Evolutionary conservation across 1,284 basidiomycete species (phyloP), one percentile per base, ranked within the genome.

Genomic region (Pseudozyma hubeiensis): DNA sequence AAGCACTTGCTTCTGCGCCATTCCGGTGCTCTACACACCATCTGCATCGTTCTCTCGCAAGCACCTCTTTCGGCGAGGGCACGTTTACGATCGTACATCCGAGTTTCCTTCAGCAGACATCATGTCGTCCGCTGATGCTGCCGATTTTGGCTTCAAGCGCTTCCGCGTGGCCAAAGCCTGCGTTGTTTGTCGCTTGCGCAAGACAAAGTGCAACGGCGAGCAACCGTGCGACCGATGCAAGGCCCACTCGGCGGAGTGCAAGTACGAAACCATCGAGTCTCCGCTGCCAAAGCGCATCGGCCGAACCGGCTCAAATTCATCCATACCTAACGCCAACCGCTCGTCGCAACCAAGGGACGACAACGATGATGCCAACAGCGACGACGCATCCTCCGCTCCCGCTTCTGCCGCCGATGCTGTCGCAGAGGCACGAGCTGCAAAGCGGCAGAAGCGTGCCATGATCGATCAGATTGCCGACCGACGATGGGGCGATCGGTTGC

Each of bases 91-190:
- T 19, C 9, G 17, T 19, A 19, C 19, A n/a, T 17, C 37, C 37
- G 6, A 16, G 16, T 29, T 7, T 8, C 39, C n/a, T 24, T 24
- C 24, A 24, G 24, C 24, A 3, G 7, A n/a, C 35, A 60, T 5
- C 48, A 73, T 73, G 70, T 73, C 70, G 30, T 74, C 71, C 3
- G 65, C 71, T 19, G 71, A 66, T n/a, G 71, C 71, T 33, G 71
- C 66, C 51, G 71, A 74, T 49, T 74, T 53, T 37, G 71, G 71
- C 46, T 74, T 74, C 56, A 64, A 66, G 49, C 65, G 71, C 33
- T 69, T 74, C 41, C 65, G 71, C 19, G 71, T 74, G 10, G 53
- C 71, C 30, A 41, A 47, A 31, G 71, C 71, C 11, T 74, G 71
- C 34, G 48, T 74, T 17, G 71, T 74, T 16, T 74, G 71, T 30